Percentiles rank a stretch among this genome's conserved stretches.
Evolutionary conservation across 1,139 yeast species (phyloP).

Genomic region (Suhomyces guaymorum): DNA sequence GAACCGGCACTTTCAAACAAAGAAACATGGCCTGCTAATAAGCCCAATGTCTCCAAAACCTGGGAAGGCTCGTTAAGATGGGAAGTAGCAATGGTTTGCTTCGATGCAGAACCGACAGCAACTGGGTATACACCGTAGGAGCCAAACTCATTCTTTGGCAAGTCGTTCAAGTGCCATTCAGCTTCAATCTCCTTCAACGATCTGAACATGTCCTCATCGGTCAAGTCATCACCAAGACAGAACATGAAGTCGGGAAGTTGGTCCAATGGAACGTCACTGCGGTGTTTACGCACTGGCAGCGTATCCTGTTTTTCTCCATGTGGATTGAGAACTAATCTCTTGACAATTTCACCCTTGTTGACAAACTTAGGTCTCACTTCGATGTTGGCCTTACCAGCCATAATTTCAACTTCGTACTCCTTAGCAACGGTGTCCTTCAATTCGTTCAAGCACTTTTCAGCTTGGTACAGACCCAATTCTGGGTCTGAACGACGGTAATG

Average conservation of each 20-base stretch:
- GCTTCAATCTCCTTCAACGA: constrained; percentile 64
- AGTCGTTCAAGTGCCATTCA: constrained; percentile 40
- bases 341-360: constrained; percentile 96
- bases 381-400: constrained; percentile 94
- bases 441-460: constrained; percentile 68
- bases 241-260: constrained; percentile 78
- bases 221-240: constrained; percentile 92
- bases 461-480: constrained; percentile 84
- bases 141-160: constrained; percentile 47
- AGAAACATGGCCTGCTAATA: constrained; percentile 73
- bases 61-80: constrained; percentile 85
- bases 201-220: constrained; percentile 96
- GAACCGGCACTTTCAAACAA: constrained; percentile 76
- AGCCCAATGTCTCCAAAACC: constrained; percentile 82
- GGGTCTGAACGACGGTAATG: constrained; percentile 96
- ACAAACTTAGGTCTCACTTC: constrained; percentile 94
- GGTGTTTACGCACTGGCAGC: constrained; percentile 25
- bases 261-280: constrained; percentile 40
- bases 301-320: constrained; percentile 53
- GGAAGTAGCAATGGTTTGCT: constrained; percentile 83
- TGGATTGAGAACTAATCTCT: constrained; percentile 64
- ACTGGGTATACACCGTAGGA: constrained; percentile 78
- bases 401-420: constrained; percentile 87
- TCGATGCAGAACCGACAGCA: constrained; percentile 93
- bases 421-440: constrained; percentile 60